These are phyloP conservation scores for Areca catechu DNA, from an alignment of 176 grass and related monocot genomes.

Conservation along the genomic window DNA sequence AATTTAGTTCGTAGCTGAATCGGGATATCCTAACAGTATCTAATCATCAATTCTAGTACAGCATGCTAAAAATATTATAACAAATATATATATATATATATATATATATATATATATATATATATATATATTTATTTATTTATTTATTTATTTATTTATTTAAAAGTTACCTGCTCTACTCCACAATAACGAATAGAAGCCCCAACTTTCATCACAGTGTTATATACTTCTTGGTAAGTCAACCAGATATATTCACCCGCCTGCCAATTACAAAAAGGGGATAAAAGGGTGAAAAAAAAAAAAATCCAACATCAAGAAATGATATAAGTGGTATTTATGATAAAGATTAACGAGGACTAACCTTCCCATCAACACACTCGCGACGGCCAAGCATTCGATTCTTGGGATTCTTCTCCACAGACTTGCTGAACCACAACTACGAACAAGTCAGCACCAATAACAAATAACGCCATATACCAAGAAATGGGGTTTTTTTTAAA, in stretches of 20 bases:
- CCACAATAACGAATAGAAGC: constrained; percentile 47
- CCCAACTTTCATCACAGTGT: constrained; percentile 49
- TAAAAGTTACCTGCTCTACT: constrained; percentile 51
- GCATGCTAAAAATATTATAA: neutral
- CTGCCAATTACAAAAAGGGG: constrained; percentile 13
- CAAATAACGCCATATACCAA: neutral
- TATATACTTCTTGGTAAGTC: constrained; percentile 59
- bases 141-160: too few relatives aligned
- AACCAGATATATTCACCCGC: constrained; percentile 60
- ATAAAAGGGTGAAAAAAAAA: neutral
- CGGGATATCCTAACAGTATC: too few relatives aligned
- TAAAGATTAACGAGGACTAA: neutral
- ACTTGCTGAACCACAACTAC: constrained; percentile 21
- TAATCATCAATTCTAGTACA: too few relatives aligned
- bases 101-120: too few relatives aligned
- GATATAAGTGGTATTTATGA: neutral
- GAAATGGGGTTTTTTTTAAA: neutral
- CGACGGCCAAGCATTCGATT: constrained; percentile 73
- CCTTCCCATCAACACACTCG: constrained; percentile 52
- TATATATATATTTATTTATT: too few relatives aligned
- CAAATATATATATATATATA: too few relatives aligned
- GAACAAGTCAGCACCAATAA: neutral
- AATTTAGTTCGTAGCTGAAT: too few relatives aligned
- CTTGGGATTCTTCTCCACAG: constrained; percentile 64
- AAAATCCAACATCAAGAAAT: neutral